These are phyloP conservation scores for Arachis hypogaea DNA, from an alignment of 306 rosid species.

Conservation along the genomic window DNA sequence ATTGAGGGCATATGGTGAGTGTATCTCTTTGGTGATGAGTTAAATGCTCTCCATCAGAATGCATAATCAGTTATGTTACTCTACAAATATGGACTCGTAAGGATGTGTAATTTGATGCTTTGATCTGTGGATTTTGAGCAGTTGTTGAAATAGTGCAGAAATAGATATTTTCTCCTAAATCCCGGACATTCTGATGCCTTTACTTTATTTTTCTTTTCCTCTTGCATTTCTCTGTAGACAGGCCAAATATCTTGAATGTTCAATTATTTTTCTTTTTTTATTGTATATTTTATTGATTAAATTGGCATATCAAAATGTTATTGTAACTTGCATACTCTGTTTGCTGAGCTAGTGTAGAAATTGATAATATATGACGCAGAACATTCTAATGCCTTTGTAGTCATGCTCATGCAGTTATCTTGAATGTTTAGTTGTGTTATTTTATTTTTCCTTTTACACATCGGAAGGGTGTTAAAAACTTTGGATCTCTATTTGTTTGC, in stretches of 20 bases:
- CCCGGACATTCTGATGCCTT: too few relatives aligned
- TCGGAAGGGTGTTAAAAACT: not conserved
- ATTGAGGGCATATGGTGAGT: conserved; percentile 94
- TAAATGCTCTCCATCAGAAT: not conserved
- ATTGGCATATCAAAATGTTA: too few relatives aligned
- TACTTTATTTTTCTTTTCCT: too few relatives aligned
- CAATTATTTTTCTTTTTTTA: too few relatives aligned
- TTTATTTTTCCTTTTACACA: not conserved
- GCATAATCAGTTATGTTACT: not conserved
- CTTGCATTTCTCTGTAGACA: too few relatives aligned
- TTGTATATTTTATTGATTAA: too few relatives aligned
- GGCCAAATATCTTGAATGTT: too few relatives aligned
- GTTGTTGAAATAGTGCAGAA: too few relatives aligned
- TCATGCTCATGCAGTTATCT: not conserved
- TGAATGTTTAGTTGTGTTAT: not conserved
- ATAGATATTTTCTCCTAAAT: too few relatives aligned
- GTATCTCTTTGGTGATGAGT: not conserved
- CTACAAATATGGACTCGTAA: not conserved
- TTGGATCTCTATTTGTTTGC: conserved; percentile 7
- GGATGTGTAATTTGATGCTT: not conserved
- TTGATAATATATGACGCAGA: not conserved
- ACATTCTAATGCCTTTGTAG: not conserved
- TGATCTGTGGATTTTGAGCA: not conserved
- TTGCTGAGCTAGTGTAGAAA: not conserved
- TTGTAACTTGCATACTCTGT: not conserved